A percentile compares a stretch with the other conserved stretches of the same genome.
Evolutionary conservation across 352 stramenopile species (phyloP).

Genomic region (Peronospora destructor): DNA sequence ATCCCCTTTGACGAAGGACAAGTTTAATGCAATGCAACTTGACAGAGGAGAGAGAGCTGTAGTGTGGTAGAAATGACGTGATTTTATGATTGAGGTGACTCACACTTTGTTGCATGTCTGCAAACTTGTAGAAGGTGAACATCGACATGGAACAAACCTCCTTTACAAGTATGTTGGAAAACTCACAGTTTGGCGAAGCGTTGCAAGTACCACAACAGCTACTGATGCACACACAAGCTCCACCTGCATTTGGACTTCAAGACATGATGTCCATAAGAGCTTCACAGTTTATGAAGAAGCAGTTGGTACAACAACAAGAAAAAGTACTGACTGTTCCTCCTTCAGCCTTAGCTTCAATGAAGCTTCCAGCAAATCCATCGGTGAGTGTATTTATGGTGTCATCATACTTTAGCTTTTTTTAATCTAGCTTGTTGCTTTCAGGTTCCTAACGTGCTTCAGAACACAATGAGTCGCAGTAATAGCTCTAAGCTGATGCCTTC

Average conservation of each 20-base stretch:
- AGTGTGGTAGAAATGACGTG: not conserved
- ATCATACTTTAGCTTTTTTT: not conserved
- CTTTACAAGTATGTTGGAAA: slow-evolving; percentile 30
- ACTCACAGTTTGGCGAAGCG: slow-evolving; percentile 23
- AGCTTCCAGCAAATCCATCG: slow-evolving; percentile 22
- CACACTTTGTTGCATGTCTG: slow-evolving; percentile 29
- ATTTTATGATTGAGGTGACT: slow-evolving; percentile 18
- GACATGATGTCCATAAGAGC: slow-evolving; percentile 18
- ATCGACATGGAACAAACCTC: slow-evolving; percentile 32
- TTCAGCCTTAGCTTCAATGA: slow-evolving; percentile 12
- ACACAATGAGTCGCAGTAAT: slow-evolving; percentile 27
- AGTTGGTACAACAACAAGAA: slow-evolving; percentile 7
- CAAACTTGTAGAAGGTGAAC: slow-evolving; percentile 35
- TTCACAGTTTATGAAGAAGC: slow-evolving; percentile 23
- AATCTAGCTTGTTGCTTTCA: slow-evolving; percentile 11
- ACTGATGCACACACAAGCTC: slow-evolving; percentile 19
- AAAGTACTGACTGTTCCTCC: slow-evolving; percentile 9
- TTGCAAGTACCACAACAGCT: slow-evolving; percentile 25
- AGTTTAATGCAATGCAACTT: too few species aligned
- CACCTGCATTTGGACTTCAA: slow-evolving; percentile 20
- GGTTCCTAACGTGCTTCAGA: slow-evolving; percentile 35
- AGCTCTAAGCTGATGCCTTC: slow-evolving; percentile 24
- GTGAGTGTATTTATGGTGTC: slow-evolving; percentile 13
- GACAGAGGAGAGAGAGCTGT: too few species aligned
- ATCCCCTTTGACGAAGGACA: not conserved